These are phyloP conservation scores for Rhodotorula sp. DNA, from an alignment of 1,284 basidiomycete genomes.

Conservation along the genomic window DNA sequence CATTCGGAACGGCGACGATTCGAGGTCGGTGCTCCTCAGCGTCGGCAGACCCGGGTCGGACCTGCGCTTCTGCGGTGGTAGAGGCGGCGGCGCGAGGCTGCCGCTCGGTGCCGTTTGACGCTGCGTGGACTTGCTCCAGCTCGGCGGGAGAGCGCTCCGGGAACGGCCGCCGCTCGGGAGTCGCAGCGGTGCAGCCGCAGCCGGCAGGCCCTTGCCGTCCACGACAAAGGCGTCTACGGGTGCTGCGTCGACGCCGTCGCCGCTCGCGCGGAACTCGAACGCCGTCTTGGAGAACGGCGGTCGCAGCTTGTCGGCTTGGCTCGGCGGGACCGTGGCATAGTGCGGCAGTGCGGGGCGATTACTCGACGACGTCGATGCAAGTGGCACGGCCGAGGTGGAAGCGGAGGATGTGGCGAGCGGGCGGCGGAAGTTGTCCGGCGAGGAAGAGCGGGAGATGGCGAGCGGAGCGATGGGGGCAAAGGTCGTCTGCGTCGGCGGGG, in stretches of 20 bases:
- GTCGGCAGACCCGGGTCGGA: conserved; percentile 33
- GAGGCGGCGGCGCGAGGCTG: conserved; percentile 16
- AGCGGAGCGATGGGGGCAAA: conserved; percentile 26
- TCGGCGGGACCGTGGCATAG: conserved; percentile 20
- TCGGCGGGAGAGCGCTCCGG: conserved; percentile 12
- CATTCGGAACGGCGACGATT: conserved; percentile 38
- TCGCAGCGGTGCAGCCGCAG: conserved; percentile 7
- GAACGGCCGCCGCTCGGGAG: conserved; percentile 10
- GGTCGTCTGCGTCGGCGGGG: conserved; percentile 24
- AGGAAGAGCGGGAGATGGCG: conserved; percentile 14
- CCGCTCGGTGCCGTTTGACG: conserved; percentile 8
- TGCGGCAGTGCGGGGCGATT: conserved; percentile 19
- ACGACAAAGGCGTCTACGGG: neutral
- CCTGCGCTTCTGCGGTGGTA: conserved; percentile 27
- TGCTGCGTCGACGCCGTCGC: neutral
- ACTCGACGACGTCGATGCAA: neutral
- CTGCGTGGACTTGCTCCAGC: conserved; percentile 10
- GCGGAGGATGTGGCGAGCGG: neutral
- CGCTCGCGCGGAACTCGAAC: conserved; percentile 5
- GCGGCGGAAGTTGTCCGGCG: conserved; percentile 6
- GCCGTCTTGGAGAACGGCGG: conserved; percentile 9
- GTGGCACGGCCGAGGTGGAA: neutral
- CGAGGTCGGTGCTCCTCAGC: neutral
- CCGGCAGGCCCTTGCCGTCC: conserved; percentile 6
- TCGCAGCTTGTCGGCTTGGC: conserved; percentile 9